A percentile compares a stretch with the other conserved stretches of the same genome.
phyloP scores from a whole-genome alignment of 306 rosid species.

The Parietaria judaica region DNA sequence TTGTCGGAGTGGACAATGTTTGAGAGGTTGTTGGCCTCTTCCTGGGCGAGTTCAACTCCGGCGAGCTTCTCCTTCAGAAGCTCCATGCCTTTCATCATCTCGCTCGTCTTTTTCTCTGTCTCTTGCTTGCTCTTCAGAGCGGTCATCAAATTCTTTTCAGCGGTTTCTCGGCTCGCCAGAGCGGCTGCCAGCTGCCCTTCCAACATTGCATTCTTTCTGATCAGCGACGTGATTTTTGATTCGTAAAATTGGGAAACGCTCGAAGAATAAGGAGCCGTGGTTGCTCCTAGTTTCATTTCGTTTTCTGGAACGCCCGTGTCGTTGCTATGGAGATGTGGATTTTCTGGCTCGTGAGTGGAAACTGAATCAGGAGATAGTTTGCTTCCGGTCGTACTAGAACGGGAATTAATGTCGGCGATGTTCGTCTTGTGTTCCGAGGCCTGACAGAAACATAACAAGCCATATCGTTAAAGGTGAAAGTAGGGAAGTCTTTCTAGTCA shows the following conservation, averaged over 20 bases:
- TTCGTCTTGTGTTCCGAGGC: slow-evolving; percentile 35
- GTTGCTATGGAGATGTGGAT: slow-evolving; percentile 33
- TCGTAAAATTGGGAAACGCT: slow-evolving; percentile 62
- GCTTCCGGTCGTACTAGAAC: slow-evolving; percentile 31
- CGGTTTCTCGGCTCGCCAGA: slow-evolving; percentile 59
- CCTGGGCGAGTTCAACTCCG: slow-evolving; percentile 70
- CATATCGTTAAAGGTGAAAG: background rate
- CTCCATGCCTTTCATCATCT: slow-evolving; percentile 60
- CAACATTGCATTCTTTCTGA: slow-evolving; percentile 61
- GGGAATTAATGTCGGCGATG: slow-evolving; percentile 36
- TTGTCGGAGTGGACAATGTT: slow-evolving; percentile 87
- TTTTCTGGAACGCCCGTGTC: slow-evolving; percentile 38
- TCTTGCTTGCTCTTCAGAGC: slow-evolving; percentile 67
- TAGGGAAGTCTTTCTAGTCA: background rate
- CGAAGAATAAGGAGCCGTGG: slow-evolving; percentile 37
- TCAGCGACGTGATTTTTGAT: slow-evolving; percentile 52
- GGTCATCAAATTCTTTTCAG: slow-evolving; percentile 60
- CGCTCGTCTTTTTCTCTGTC: slow-evolving; percentile 51
- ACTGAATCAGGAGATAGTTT: slow-evolving; percentile 36
- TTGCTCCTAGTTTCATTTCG: slow-evolving; percentile 39
- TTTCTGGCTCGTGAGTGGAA: slow-evolving; percentile 36
- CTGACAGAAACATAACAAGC: slow-evolving; percentile 31
- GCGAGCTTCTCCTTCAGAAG: slow-evolving; percentile 67
- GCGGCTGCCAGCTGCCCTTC: slow-evolving; percentile 84
- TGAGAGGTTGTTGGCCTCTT: slow-evolving; percentile 75